Percentiles rank a stretch among this genome's conserved stretches.
Conservation (phyloP, 2,329 filamentous ascomycete genomes). For the Trichoderma citrinoviride region DNA sequence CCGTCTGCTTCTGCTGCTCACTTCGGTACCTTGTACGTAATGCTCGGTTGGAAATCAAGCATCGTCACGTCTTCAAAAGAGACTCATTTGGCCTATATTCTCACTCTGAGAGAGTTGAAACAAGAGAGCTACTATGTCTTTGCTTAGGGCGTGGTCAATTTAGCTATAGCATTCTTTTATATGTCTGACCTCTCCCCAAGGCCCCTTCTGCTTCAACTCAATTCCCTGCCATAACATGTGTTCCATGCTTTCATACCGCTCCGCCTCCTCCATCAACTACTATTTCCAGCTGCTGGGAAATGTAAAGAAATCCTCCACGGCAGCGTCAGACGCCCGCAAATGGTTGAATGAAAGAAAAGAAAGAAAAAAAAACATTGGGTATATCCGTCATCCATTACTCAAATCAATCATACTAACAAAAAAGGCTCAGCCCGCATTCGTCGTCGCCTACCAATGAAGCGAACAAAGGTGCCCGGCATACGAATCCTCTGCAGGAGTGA, state of each 20-base stretch:
- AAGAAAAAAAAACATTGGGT: constrained; percentile 27
- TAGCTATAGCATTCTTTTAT: background rate
- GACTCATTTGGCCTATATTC: background rate
- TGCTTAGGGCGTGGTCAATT: background rate
- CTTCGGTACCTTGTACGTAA: background rate
- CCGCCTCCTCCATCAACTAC: background rate
- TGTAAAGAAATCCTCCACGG: background rate
- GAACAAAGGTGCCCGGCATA: constrained; percentile 18
- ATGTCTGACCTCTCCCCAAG: background rate
- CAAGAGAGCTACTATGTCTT: too few relatives aligned
- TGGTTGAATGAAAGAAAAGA: constrained; percentile 21
- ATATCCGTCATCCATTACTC: constrained; percentile 34
- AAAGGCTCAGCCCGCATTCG: constrained; percentile 17
- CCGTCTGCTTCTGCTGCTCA: background rate
- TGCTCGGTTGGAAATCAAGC: too few relatives aligned
- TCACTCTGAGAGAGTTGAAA: too few relatives aligned
- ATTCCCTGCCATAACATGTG: background rate
- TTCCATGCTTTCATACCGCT: background rate
- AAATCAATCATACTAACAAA: constrained; percentile 19
- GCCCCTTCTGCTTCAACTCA: background rate
- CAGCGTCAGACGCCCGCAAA: constrained; percentile 7
- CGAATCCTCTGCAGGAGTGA: constrained; percentile 23
- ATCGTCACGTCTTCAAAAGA: background rate
- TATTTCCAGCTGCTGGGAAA: background rate
- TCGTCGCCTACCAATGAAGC: constrained; percentile 7